phyloP scores from a whole-genome alignment of 2,329 filamentous ascomycete species.

The Septoria petroselini region DNA sequence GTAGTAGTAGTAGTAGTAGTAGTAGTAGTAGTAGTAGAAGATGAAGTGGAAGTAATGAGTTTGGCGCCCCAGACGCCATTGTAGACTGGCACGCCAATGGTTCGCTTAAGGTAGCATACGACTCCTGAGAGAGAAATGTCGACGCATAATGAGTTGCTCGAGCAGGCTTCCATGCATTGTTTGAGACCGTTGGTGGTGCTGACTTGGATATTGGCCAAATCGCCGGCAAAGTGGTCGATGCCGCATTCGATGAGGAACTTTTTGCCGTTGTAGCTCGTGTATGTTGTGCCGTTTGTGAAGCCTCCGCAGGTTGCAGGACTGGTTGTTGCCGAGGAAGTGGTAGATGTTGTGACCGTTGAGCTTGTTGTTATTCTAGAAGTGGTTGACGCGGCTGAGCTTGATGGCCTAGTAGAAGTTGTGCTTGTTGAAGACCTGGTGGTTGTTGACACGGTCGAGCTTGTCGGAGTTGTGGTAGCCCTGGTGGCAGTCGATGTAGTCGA shows the following conservation, averaged over 20 bases:
- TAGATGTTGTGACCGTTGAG: not conserved
- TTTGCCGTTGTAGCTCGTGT: conserved; percentile 18
- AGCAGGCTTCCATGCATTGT: conserved; percentile 19
- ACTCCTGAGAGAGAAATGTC: conserved; percentile 23
- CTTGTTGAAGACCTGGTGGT: not conserved
- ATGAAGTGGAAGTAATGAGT: conserved; percentile 32
- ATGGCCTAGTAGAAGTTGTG: no score
- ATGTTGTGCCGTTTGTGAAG: conserved; percentile 22
- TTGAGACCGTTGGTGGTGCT: conserved; percentile 7
- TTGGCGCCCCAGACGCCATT: conserved; percentile 22
- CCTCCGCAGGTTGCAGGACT: not conserved
- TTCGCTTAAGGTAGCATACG: conserved; percentile 35
- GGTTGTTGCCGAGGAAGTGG: not conserved
- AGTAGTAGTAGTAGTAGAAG: conserved; percentile 46
- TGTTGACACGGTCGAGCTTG: not conserved
- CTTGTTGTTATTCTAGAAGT: not conserved
- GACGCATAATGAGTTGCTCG: conserved; percentile 13
- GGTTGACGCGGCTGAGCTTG: no score
- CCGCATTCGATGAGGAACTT: conserved; percentile 32
- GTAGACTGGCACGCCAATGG: conserved; percentile 15
- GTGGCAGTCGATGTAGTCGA: not conserved
- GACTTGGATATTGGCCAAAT: conserved; percentile 25
- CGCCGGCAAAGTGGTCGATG: conserved; percentile 30
- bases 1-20: conserved; percentile 31
- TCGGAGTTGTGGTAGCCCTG: not conserved